A percentile compares a stretch with the other conserved stretches of the same genome.
These are phyloP conservation scores for Suillus variegatus DNA, from an alignment of 768 basidiomycete genomes.

Conservation along the genomic window DNA sequence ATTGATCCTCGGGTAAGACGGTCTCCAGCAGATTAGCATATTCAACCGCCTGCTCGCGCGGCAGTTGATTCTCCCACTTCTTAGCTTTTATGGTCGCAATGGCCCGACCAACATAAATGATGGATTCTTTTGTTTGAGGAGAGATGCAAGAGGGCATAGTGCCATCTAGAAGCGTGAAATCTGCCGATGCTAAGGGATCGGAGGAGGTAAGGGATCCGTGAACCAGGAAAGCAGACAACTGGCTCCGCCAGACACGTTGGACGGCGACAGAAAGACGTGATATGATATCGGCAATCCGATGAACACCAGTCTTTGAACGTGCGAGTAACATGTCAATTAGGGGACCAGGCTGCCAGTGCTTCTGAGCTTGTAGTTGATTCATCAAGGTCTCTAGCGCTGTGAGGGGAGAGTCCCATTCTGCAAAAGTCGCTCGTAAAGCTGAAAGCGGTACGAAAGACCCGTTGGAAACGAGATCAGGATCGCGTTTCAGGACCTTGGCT, in stretches of 20 bases:
- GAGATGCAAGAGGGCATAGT: conserved; percentile 79
- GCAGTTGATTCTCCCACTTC: conserved; percentile 78
- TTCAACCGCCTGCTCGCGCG: conserved; percentile 60
- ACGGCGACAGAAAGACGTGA: conserved; percentile 72
- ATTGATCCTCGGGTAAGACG: conserved; percentile 74
- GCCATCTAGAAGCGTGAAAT: conserved; percentile 60
- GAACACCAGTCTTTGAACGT: conserved; percentile 76
- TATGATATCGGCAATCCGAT: conserved; percentile 72
- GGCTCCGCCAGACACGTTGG: conserved; percentile 80
- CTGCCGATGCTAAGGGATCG: conserved; percentile 68
- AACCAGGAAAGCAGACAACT: conserved; percentile 79
- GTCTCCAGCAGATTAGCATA: conserved; percentile 66
- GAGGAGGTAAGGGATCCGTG: conserved; percentile 65
- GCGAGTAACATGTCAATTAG: conserved; percentile 78
- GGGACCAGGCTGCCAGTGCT: conserved; percentile 65
- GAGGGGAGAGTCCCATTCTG: conserved; percentile 87
- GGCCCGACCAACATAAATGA: conserved; percentile 84
- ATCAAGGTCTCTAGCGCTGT: conserved; percentile 68
- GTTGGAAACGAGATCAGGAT: conserved; percentile 74
- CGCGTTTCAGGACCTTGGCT: conserved; percentile 72
- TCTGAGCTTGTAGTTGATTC: conserved; percentile 55
- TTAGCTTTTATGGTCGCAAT: conserved; percentile 81
- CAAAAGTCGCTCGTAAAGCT: conserved; percentile 78
- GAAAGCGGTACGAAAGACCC: conserved; percentile 87
- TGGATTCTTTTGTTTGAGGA: conserved; percentile 71